Conservation (phyloP, 768 basidiomycete species). For the Daedaleopsis nitida region DNA sequence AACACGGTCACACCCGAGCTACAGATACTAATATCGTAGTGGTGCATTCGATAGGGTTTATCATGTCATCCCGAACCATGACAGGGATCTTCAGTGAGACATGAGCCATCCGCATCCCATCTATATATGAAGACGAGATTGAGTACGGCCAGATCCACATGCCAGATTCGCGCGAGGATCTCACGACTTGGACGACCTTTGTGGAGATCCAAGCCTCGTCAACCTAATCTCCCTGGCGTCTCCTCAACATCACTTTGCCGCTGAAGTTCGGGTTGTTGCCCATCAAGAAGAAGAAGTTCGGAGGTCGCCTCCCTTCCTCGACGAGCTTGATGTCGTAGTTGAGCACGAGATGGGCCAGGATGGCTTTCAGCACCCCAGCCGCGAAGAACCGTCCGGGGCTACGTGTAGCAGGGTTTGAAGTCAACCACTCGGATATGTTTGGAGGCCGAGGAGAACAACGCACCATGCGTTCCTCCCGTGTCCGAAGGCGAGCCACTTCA, state of each 20-base stretch:
- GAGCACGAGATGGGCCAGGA: slow-evolving; percentile 33
- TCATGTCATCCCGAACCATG: too few species aligned
- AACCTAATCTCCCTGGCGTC: neutral
- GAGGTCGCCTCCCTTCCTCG: neutral
- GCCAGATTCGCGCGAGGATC: neutral
- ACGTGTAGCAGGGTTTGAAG: neutral
- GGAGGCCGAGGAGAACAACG: neutral
- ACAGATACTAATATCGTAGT: too few species aligned
- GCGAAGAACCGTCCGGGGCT: slow-evolving; percentile 40
- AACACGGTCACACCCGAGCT: too few species aligned
- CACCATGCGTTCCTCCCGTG: slow-evolving; percentile 22
- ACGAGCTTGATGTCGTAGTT: slow-evolving; percentile 34
- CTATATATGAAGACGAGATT: too few species aligned
- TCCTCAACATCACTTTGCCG: neutral
- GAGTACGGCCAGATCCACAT: too few species aligned
- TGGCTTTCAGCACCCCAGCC: slow-evolving; percentile 32
- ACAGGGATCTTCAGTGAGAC: too few species aligned
- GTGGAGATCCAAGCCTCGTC: neutral
- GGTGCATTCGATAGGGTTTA: too few species aligned
- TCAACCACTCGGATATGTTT: neutral
- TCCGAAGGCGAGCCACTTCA: slow-evolving; percentile 17
- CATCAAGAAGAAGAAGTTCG: neutral
- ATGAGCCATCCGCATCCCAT: too few species aligned
- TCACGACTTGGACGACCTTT: neutral
- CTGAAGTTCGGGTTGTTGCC: neutral